These are phyloP conservation scores for Yarrowia yakushimensis DNA, from an alignment of 805 yeast species.

Conservation along the genomic window DNA sequence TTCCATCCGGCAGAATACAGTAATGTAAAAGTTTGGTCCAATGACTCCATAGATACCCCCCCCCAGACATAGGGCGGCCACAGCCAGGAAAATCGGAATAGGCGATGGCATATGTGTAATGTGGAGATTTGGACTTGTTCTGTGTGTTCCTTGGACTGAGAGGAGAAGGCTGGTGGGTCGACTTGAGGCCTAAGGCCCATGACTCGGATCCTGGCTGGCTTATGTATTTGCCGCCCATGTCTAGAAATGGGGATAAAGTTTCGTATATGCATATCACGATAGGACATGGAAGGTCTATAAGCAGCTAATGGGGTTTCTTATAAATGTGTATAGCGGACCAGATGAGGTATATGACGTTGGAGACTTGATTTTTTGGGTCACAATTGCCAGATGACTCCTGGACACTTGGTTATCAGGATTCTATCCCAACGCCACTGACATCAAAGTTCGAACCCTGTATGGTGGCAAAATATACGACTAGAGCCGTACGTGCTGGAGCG, in stretches of 20 bases:
- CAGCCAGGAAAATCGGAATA: conserved; percentile 12
- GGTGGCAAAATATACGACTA: conserved; percentile 16
- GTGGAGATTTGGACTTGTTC: background rate
- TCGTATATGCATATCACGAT: background rate
- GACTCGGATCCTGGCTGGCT: background rate
- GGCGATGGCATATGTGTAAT: background rate
- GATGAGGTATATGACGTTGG: no score
- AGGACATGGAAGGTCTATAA: background rate
- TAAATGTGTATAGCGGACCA: no score
- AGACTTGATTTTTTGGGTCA: no score
- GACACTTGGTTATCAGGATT: no score
- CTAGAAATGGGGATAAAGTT: conserved; percentile 1
- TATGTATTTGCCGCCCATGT: background rate
- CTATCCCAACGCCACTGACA: background rate
- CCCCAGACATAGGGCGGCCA: background rate
- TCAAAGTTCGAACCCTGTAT: background rate
- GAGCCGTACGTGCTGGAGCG: background rate
- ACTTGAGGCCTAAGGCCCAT: no score
- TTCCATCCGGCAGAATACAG: background rate
- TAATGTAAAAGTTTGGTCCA: conserved; percentile 19
- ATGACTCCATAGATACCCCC: conserved; percentile 16
- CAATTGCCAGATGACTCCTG: no score
- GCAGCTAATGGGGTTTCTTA: no score
- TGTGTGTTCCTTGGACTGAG: background rate
- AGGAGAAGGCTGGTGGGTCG: background rate